phyloP scores from a whole-genome alignment of 352 stramenopile species.

The Phytophthora pistaciae region DNA sequence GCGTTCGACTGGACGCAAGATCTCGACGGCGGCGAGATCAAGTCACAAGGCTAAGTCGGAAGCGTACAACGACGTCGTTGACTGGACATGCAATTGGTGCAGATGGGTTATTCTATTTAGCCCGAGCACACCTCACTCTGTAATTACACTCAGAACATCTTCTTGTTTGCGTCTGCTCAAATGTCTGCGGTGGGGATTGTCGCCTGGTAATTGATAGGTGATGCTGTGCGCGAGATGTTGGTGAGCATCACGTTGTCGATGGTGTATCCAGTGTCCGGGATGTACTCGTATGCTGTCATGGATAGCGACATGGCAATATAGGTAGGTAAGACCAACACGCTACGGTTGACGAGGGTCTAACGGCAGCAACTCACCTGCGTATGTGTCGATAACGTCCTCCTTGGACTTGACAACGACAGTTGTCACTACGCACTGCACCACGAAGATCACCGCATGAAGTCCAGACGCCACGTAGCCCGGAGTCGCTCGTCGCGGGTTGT shows the following conservation, averaged over 20 bases:
- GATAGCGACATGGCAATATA: not conserved
- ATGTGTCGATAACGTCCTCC: conserved; percentile 88
- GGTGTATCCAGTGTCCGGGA: conserved; percentile 63
- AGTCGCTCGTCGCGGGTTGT: conserved; percentile 36
- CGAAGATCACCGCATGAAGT: conserved; percentile 67
- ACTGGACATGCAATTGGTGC: not conserved
- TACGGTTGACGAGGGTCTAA: not conserved
- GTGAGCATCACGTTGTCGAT: conserved; percentile 50
- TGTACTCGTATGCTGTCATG: conserved; percentile 81
- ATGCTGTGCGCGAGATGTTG: conserved; percentile 44
- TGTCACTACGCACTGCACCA: conserved; percentile 68
- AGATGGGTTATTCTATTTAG: conserved; percentile 7
- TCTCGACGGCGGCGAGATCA: conserved; percentile 72
- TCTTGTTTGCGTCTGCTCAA: conserved; percentile 27
- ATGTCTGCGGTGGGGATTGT: conserved; percentile 72
- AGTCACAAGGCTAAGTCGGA: conserved; percentile 19
- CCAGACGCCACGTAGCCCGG: conserved; percentile 57
- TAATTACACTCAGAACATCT: conserved; percentile 23
- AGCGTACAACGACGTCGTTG: no score
- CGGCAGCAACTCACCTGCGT: conserved; percentile 55
- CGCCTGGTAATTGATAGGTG: conserved; percentile 69
- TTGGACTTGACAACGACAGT: conserved; percentile 75
- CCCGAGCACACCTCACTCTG: conserved; percentile 2
- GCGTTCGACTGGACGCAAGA: conserved; percentile 79
- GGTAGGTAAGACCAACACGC: not conserved